Evolutionary conservation across 2,329 filamentous ascomycete species (phyloP).

Genomic region (Ophiostoma sp.): DNA sequence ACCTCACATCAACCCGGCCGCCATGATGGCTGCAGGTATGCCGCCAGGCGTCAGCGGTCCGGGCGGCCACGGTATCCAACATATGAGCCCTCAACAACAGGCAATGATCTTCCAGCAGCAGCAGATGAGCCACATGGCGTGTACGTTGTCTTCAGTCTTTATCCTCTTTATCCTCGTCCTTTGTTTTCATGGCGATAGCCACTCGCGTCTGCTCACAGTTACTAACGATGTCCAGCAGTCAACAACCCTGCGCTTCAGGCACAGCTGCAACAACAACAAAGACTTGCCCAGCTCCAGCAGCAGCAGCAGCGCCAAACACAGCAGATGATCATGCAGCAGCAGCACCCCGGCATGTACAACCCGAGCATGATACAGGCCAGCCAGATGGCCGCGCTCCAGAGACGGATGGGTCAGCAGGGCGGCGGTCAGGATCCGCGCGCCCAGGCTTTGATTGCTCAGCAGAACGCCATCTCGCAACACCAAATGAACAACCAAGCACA

Average conservation of each 20-base stretch:
- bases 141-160: slow-evolving; percentile 33
- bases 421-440: slow-evolving; percentile 26
- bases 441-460: slow-evolving; percentile 47
- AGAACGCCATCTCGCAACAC: slow-evolving; percentile 48
- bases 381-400: slow-evolving; percentile 39
- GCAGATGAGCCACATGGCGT: slow-evolving; percentile 41
- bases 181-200: too few relatives aligned
- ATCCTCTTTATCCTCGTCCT: background rate
- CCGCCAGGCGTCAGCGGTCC: slow-evolving; percentile 61
- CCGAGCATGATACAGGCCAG: slow-evolving; percentile 56
- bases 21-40: slow-evolving; percentile 71
- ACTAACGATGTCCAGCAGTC: slow-evolving; percentile 24
- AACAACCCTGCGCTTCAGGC: slow-evolving; percentile 41
- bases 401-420: slow-evolving; percentile 36
- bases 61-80: slow-evolving; percentile 70
- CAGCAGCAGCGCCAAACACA: slow-evolving; percentile 56
- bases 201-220: background rate
- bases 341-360: slow-evolving; percentile 52
- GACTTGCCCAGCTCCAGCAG: slow-evolving; percentile 55
- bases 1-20: slow-evolving; percentile 69
- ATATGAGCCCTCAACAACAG: slow-evolving; percentile 63
- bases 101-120: slow-evolving; percentile 58
- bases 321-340: slow-evolving; percentile 57
- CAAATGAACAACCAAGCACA: slow-evolving; percentile 42
- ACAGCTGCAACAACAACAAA: slow-evolving; percentile 56